phyloP scores from a whole-genome alignment of 345 rosid genomes.

The Triadica sebifera region DNA sequence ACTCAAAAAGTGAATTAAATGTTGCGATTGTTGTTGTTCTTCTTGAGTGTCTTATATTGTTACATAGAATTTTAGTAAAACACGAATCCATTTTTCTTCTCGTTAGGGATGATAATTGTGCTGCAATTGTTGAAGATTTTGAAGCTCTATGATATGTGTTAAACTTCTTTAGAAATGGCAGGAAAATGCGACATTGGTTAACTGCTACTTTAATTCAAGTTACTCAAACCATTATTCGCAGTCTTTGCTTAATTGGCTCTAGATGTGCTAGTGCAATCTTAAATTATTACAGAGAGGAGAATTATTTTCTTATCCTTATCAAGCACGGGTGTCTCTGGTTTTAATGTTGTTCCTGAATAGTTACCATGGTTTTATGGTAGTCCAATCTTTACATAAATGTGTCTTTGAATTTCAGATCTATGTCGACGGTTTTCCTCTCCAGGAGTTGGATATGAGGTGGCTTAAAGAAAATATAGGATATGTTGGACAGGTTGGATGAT shows the following conservation, averaged over 20 bases:
- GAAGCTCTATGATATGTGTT: background rate
- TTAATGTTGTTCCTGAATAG: background rate
- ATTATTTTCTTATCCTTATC: background rate
- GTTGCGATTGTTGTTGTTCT: background rate
- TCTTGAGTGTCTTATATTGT: background rate
- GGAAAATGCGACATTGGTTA: background rate
- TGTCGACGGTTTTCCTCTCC: constrained; percentile 72
- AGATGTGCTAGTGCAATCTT: background rate
- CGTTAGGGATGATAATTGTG: background rate
- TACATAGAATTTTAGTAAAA: background rate
- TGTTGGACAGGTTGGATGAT: constrained; percentile 69
- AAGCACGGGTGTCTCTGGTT: background rate
- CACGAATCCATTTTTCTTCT: background rate
- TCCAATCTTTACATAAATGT: background rate
- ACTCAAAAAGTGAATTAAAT: background rate
- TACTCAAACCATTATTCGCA: background rate
- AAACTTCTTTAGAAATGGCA: background rate
- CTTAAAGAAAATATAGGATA: constrained; percentile 77
- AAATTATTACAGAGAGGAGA: background rate
- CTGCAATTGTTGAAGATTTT: background rate
- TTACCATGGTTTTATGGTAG: background rate
- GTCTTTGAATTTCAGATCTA: constrained; percentile 48
- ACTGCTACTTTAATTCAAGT: background rate
- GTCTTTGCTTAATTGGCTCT: background rate
- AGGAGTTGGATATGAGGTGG: constrained; percentile 82